Evolutionary conservation across 1,284 basidiomycete species (phyloP).

Genomic region (Phellopilus nigrolimitatus): DNA sequence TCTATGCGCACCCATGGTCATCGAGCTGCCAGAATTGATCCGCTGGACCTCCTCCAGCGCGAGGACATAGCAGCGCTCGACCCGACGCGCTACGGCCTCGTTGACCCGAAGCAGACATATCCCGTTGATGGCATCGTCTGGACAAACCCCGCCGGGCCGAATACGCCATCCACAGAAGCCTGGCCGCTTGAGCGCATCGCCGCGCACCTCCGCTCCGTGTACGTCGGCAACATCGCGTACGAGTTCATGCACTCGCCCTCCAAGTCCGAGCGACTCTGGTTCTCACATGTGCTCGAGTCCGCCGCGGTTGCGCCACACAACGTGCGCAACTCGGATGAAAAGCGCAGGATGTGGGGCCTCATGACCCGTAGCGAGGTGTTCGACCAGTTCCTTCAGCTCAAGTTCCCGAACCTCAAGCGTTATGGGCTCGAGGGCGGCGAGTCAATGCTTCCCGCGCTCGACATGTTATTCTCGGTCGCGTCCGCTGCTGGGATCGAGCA

Average conservation of each 20-base stretch:
- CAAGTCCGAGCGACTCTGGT: slow-evolving; percentile 80
- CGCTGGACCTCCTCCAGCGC: slow-evolving; percentile 78
- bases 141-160: slow-evolving; percentile 49
- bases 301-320: slow-evolving; percentile 39
- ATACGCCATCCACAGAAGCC: slow-evolving; percentile 44
- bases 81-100: slow-evolving; percentile 72
- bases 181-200: slow-evolving; percentile 72
- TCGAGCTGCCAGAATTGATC: slow-evolving; percentile 79
- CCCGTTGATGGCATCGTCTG: slow-evolving; percentile 80
- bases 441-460: slow-evolving; percentile 83
- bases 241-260: slow-evolving; percentile 86
- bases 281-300: slow-evolving; percentile 78
- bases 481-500: slow-evolving; percentile 63
- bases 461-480: slow-evolving; percentile 66
- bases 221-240: slow-evolving; percentile 81
- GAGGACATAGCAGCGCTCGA: slow-evolving; percentile 81
- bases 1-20: slow-evolving; percentile 77
- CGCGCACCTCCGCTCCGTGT: slow-evolving; percentile 63
- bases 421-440: slow-evolving; percentile 88
- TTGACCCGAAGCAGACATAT: slow-evolving; percentile 48
- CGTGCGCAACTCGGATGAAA: slow-evolving; percentile 30
- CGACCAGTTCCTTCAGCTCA: slow-evolving; percentile 76
- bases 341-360: slow-evolving; percentile 62
- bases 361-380: slow-evolving; percentile 75
- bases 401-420: slow-evolving; percentile 81